Percentiles rank a stretch among this genome's conserved stretches.
phyloP scores from a whole-genome alignment of 164 flowering plant species.

The Akebia trifoliata region DNA sequence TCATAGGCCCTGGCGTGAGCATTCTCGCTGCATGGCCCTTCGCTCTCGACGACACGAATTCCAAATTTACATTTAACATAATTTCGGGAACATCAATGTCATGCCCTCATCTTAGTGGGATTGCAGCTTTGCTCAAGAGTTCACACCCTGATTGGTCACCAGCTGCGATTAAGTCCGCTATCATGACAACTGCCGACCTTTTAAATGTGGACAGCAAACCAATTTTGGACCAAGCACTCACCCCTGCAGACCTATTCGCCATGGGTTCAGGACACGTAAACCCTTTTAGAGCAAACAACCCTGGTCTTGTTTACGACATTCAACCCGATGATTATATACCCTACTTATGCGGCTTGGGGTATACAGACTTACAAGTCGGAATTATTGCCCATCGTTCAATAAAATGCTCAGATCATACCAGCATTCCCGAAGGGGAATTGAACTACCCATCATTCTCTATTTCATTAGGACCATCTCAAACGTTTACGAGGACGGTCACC shows the following conservation, averaged over 20 bases:
- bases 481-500: conserved; percentile 35
- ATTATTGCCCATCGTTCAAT: conserved; percentile 19
- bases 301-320: conserved; percentile 50
- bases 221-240: conserved; percentile 26
- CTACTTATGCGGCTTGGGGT: conserved; percentile 46
- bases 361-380: conserved; percentile 25
- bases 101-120: conserved; percentile 54
- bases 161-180: conserved; percentile 50
- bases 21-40: conserved; percentile 57
- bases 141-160: conserved; percentile 61
- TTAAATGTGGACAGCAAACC: conserved; percentile 25
- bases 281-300: conserved; percentile 41
- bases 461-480: conserved; percentile 17
- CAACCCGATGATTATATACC: conserved; percentile 42
- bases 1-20: conserved; percentile 51
- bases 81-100: conserved; percentile 60
- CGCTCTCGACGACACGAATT: conserved; percentile 18
- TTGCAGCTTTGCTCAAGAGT: conserved; percentile 49
- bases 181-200: conserved; percentile 49
- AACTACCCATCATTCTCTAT: conserved; percentile 52
- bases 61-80: conserved; percentile 26
- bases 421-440: conserved; percentile 32
- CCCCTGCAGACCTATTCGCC: conserved; percentile 34
- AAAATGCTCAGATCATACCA: conserved; percentile 18
- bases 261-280: conserved; percentile 57